phyloP scores from a whole-genome alignment of 257 asterid genomes.

The Ligustrum vulgare region DNA sequence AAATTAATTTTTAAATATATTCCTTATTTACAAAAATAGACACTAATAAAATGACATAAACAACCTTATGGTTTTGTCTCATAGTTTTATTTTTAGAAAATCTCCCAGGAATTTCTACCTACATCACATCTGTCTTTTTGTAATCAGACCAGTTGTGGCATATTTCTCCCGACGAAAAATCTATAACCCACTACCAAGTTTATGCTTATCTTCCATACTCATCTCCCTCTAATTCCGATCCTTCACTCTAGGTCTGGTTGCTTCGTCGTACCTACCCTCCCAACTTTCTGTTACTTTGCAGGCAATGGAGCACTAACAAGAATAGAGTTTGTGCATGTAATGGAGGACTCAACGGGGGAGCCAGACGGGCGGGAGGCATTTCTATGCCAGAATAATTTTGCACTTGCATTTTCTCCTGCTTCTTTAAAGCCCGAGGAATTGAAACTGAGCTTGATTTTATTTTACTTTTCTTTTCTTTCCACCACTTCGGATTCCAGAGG shows the following conservation, averaged over 20 bases:
- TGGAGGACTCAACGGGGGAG: conserved; percentile 34
- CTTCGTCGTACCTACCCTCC: conserved; percentile 37
- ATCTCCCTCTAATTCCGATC: conserved; percentile 84
- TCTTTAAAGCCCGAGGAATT: conserved; percentile 33
- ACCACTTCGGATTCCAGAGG: conserved; percentile 53
- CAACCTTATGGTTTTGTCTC: too few species aligned
- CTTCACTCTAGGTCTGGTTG: conserved; percentile 91
- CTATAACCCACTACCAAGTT: conserved; percentile 86
- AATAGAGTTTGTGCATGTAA: conserved; percentile 39
- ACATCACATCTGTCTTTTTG: too few species aligned
- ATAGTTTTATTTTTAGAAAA: too few species aligned
- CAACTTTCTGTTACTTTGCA: conserved; percentile 37
- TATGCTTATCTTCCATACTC: conserved; percentile 93
- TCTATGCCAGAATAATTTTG: conserved; percentile 76
- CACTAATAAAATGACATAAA: too few species aligned
- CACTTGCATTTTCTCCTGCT: conserved; percentile 46
- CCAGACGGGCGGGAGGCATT: conserved; percentile 50
- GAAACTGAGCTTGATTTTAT: conserved; percentile 42
- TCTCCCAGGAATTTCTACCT: too few species aligned
- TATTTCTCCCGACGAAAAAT: conserved; percentile 87
- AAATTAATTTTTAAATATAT: too few species aligned
- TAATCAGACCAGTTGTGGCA: conserved; percentile 95
- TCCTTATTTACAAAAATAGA: too few species aligned
- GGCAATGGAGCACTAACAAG: conserved; percentile 58
- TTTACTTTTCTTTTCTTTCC: conserved; percentile 41